These are phyloP conservation scores for Penicillium corylophilum DNA, from an alignment of 2,329 filamentous ascomycete genomes.

Conservation along the genomic window DNA sequence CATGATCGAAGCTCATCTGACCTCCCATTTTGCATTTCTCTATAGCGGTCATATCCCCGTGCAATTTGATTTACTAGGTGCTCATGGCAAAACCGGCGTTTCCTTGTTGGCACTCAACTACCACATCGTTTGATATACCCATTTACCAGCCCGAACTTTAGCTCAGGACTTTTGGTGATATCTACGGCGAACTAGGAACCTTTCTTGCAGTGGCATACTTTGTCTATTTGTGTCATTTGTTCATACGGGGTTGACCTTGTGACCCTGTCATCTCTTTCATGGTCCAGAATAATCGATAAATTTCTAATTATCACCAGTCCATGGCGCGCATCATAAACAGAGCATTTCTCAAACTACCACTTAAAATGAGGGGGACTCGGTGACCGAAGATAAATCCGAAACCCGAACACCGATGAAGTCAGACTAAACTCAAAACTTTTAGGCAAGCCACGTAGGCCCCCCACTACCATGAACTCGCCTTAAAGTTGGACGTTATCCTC, in stretches of 20 bases:
- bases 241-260: background rate
- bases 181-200: conserved; percentile 6
- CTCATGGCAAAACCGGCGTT: conserved; percentile 15
- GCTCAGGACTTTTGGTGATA: conserved; percentile 5
- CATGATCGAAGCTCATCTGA: background rate
- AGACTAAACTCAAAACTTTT: background rate
- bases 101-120: conserved; percentile 1
- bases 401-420: background rate
- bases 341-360: background rate
- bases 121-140: conserved; percentile 18
- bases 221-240: background rate
- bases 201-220: conserved; percentile 1
- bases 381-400: background rate
- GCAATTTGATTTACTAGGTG: conserved; percentile 9
- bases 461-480: too few species aligned
- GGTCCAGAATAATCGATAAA: background rate
- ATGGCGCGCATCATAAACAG: background rate
- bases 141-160: conserved; percentile 8
- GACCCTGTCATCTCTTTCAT: background rate
- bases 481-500: background rate
- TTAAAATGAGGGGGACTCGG: background rate
- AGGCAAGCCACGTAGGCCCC: background rate
- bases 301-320: background rate
- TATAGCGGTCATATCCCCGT: conserved; percentile 14
- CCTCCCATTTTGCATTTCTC: conserved; percentile 9